Base-by-base conservation (phyloP, 805 yeast species). In the Candida lessepsii region DNA sequence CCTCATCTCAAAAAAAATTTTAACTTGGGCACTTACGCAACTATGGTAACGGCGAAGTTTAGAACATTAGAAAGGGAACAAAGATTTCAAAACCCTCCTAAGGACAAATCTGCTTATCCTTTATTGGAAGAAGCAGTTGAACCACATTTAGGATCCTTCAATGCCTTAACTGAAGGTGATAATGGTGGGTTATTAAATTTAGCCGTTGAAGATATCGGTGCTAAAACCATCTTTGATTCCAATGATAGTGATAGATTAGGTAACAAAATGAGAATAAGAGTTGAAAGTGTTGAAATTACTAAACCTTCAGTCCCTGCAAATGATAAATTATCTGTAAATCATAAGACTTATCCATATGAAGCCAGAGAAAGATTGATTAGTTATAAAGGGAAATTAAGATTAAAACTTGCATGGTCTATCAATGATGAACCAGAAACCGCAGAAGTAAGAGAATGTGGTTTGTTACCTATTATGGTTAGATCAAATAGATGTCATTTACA, bases 121-220 rank as follows among this genome's bases (percentile, higher is more conserved):
- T 65, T 89, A 29, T 73, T 93, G 26, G 76, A 77, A 43, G 96
- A 88, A 47, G 98, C 99, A 11, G 93, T 93, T 29, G 80, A 80
- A 42, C 99, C 99, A 4, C 99, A 93, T 61, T 78, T 93, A 41
- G 97, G 96, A 7, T 91, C 98, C 1, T 93, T 93, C 73, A 85
- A 93, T 71, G 97, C 97, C 4, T 71, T 93, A 42, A 86, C 96
- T 17, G 95, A 86, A 43, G 96, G 96, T 31, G 81, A 73, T 31
- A 95, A 91, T 34, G 96, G 96, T 5, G 96, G 96, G 5, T 63
- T 93, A 18, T 71, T 93, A 45, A 88, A 90, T 60, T 67, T 83
- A 37, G 97, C 86, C 2, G 95, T 84, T 34, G 74, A 83, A 54
- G 98, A 93, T 57, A 88, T 93, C 45, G 99, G 98, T 8, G 65